Percentiles rank a stretch among this genome's conserved stretches.
phyloP scores from a whole-genome alignment of 2,329 filamentous ascomycete species.

The Sarocladiaceae sp. region DNA sequence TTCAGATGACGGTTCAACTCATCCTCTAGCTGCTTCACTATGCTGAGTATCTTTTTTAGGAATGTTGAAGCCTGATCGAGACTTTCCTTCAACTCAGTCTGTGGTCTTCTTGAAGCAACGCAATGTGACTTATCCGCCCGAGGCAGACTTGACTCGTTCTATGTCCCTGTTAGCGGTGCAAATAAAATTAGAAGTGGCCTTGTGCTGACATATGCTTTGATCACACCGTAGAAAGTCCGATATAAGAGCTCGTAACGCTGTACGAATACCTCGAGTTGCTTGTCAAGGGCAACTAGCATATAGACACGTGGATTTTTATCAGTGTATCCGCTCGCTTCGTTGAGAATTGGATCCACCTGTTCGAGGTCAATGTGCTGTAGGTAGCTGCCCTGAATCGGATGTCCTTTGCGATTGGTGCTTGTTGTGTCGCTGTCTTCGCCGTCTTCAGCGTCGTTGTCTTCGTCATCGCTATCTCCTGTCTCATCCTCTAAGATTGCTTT shows the following conservation, averaged over 20 bases:
- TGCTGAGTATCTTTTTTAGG: not conserved
- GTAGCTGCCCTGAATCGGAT: not conserved
- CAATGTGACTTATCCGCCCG: not conserved
- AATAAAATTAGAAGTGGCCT: not conserved
- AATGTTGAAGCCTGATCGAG: not conserved
- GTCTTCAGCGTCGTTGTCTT: not conserved
- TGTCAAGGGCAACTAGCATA: not conserved
- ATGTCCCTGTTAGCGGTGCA: not conserved
- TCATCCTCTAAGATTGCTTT: not conserved
- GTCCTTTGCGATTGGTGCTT: not conserved
- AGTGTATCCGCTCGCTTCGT: not conserved
- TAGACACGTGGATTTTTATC: not conserved
- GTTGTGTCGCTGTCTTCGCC: not conserved
- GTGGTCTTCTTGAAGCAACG: not conserved
- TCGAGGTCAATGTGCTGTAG: not conserved
- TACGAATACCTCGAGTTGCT: not conserved
- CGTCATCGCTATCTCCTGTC: not conserved
- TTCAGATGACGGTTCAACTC: not conserved
- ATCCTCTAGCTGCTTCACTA: not conserved
- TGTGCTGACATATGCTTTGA: not conserved
- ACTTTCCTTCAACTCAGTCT: not conserved
- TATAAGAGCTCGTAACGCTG: not conserved
- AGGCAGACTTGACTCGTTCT: not conserved
- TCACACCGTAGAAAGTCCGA: not conserved
- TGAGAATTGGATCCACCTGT: not conserved